These are phyloP conservation scores for Beauveria scarabaeidicola DNA, from an alignment of 2,329 filamentous ascomycete species.

Conservation along the genomic window DNA sequence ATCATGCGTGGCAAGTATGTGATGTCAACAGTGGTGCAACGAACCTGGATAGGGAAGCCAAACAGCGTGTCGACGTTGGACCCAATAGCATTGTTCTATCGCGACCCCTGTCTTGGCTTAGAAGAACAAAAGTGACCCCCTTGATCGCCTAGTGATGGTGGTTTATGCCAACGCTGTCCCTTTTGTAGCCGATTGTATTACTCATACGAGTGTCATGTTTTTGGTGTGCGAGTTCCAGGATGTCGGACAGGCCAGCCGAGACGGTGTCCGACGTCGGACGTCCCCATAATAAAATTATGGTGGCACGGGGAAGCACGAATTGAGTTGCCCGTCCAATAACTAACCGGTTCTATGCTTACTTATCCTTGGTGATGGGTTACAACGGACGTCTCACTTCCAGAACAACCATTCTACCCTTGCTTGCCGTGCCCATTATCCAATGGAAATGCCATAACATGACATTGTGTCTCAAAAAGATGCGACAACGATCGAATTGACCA, in stretches of 20 bases:
- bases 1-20: neutral
- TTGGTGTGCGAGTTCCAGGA: neutral
- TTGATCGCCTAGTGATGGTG: neutral
- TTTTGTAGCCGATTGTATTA: conserved; percentile 7
- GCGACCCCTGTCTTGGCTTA: conserved; percentile 1
- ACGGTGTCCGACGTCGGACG: conserved; percentile 4
- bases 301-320: neutral
- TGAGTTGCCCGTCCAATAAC: neutral
- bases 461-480: neutral
- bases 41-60: neutral
- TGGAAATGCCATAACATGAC: neutral
- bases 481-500: neutral
- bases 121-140: neutral
- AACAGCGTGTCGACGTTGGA: neutral
- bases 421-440: neutral
- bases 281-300: neutral
- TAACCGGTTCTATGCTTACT: neutral
- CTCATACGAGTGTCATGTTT: conserved; percentile 9
- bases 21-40: neutral
- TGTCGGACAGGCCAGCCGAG: conserved; percentile 5
- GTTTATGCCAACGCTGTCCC: neutral
- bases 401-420: neutral
- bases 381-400: neutral
- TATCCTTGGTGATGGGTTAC: neutral
- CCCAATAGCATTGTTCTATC: neutral